A percentile compares a stretch with the other conserved stretches of the same genome.
Conservation (phyloP, 805 yeast genomes). For the Candida coleopterorum region DNA sequence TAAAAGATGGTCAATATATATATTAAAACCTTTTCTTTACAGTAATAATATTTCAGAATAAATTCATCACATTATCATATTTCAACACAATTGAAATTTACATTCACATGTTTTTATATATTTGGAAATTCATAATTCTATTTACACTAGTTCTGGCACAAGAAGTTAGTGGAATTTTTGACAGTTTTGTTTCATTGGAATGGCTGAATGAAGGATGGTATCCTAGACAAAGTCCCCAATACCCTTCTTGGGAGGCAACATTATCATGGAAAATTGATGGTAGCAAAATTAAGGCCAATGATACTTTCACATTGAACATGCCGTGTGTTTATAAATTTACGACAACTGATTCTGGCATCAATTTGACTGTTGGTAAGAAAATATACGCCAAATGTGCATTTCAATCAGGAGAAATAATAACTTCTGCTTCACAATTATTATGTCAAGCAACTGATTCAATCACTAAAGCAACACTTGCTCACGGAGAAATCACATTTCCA, state of each 20-base stretch:
- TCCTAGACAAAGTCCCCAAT: not conserved
- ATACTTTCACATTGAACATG: conserved; percentile 20
- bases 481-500: conserved; percentile 18
- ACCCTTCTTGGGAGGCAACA: conserved; percentile 14
- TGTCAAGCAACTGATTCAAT: conserved; percentile 15
- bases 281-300: conserved; percentile 15
- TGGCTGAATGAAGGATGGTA: conserved; percentile 1
- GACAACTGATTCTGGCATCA: conserved; percentile 7
- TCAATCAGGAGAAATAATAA: conserved; percentile 13
- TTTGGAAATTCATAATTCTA: too few relatives aligned
- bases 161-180: conserved; percentile 6
- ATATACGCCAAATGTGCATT: conserved; percentile 19
- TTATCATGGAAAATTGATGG: conserved; percentile 19
- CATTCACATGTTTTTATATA: too few relatives aligned
- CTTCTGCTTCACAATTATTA: conserved; percentile 12
- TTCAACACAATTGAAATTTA: too few relatives aligned
- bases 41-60: too few relatives aligned
- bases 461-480: conserved; percentile 8
- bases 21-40: too few relatives aligned
- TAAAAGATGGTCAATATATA: too few relatives aligned
- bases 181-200: conserved; percentile 2
- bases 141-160: too few relatives aligned
- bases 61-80: too few relatives aligned
- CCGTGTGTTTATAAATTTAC: conserved; percentile 23
- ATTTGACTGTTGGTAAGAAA: conserved; percentile 10